Evolutionary conservation across 2,329 filamentous ascomycete species (phyloP).

Genomic region (Sclerotinia trifoliorum): DNA sequence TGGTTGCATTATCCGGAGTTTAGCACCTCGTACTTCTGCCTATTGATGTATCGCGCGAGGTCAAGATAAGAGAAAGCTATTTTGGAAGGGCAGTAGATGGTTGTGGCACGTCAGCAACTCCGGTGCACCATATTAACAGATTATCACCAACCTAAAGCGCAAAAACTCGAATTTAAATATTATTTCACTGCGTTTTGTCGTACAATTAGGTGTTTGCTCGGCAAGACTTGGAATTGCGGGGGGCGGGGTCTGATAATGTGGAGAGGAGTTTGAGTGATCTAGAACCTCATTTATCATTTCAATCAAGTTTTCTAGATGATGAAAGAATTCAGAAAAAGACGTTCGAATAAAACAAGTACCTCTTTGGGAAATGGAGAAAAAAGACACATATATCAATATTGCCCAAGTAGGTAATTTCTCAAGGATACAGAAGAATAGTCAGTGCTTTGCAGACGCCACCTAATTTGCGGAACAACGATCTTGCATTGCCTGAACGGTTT

Average conservation of each 20-base stretch:
- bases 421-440: background rate
- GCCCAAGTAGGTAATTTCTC: background rate
- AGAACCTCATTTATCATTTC: background rate
- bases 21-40: background rate
- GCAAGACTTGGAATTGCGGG: background rate
- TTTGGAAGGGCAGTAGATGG: background rate
- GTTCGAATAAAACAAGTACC: background rate
- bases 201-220: background rate
- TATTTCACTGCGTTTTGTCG: background rate
- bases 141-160: background rate
- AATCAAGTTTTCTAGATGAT: background rate
- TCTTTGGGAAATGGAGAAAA: background rate
- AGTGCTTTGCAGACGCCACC: conserved; percentile 18
- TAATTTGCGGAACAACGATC: conserved; percentile 2
- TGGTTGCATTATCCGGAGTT: background rate
- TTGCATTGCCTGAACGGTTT: conserved; percentile 15
- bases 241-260: background rate
- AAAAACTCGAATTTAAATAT: background rate
- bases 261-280: background rate
- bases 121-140: background rate
- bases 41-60: background rate
- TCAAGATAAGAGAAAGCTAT: conserved; percentile 1
- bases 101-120: background rate
- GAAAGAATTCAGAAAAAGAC: background rate
- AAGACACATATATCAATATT: background rate